phyloP scores from a whole-genome alignment of 495 filamentous ascomycete genomes.

The Penicillium samsonianum region DNA sequence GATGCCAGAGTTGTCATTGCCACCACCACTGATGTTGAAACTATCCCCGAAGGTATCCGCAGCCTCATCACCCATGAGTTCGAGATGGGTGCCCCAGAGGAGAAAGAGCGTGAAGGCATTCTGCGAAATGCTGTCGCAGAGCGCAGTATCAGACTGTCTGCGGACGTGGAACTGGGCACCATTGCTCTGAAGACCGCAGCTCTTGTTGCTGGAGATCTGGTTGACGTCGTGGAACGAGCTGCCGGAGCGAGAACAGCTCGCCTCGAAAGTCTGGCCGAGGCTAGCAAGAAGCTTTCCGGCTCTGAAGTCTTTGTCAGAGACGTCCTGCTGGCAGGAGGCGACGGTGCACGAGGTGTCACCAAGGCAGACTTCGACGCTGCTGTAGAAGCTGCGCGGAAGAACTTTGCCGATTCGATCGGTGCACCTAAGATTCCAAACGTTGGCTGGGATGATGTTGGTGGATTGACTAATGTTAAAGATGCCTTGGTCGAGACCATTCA shows the following conservation, averaged over 20 bases:
- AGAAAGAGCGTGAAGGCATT: constrained; percentile 87
- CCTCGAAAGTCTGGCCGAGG: constrained; percentile 66
- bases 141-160: constrained; percentile 67
- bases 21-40: constrained; percentile 92
- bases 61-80: constrained; percentile 94
- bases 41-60: constrained; percentile 84
- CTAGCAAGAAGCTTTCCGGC: constrained; percentile 36
- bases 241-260: constrained; percentile 70
- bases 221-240: constrained; percentile 92
- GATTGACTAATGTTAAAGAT: constrained; percentile 89
- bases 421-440: constrained; percentile 99
- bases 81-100: constrained; percentile 89
- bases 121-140: constrained; percentile 74
- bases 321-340: constrained; percentile 85
- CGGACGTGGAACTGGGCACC: constrained; percentile 76
- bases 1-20: constrained; percentile 80
- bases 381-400: constrained; percentile 92
- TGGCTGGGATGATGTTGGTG: constrained; percentile 93
- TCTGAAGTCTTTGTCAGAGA: constrained; percentile 68
- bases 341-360: constrained; percentile 72
- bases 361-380: constrained; percentile 86
- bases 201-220: constrained; percentile 88
- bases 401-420: constrained; percentile 95
- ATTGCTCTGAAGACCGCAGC: constrained; percentile 95
- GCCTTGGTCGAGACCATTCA: constrained; percentile 97